phyloP scores from a whole-genome alignment of 805 yeast species.

The Hanseniaspora valbyensis region DNA sequence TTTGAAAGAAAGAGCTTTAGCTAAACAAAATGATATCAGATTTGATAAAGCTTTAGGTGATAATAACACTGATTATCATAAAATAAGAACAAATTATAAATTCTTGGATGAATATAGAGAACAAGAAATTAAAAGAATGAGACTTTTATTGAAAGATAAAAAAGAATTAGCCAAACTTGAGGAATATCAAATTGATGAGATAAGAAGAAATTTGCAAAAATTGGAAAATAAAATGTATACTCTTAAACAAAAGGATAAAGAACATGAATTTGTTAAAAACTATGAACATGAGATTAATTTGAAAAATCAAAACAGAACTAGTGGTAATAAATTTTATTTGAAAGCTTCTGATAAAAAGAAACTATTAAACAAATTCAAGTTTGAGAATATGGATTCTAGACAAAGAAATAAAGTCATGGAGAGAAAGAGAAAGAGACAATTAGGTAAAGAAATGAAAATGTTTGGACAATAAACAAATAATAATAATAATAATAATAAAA shows the following conservation, averaged over 20 bases:
- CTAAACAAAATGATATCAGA: constrained; percentile 49
- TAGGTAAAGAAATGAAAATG: constrained; percentile 65
- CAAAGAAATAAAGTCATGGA: constrained; percentile 77
- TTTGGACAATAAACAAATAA: constrained; percentile 28
- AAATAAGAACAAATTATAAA: constrained; percentile 64
- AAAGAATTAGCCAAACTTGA: constrained; percentile 34
- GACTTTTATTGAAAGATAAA: constrained; percentile 42
- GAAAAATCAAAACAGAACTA: constrained; percentile 34
- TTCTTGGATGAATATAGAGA: constrained; percentile 81
- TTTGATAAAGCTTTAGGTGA: constrained; percentile 79
- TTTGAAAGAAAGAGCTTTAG: constrained; percentile 17
- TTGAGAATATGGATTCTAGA: constrained; percentile 56
- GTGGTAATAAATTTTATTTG: constrained; percentile 44
- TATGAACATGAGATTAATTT: constrained; percentile 42
- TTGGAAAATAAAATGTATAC: constrained; percentile 57
- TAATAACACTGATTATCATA: constrained; percentile 58
- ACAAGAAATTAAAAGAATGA: constrained; percentile 55
- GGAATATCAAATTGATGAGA: constrained; percentile 39
- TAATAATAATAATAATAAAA: no score
- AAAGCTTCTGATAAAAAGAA: constrained; percentile 62
- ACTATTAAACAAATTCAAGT: constrained; percentile 65
- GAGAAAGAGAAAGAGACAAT: constrained; percentile 74
- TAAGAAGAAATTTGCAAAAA: constrained; percentile 50
- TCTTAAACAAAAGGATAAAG: constrained; percentile 63
- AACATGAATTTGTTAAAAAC: constrained; percentile 49